Conservation (phyloP, 1,284 basidiomycete species). For the Veloboletus limbatus region DNA sequence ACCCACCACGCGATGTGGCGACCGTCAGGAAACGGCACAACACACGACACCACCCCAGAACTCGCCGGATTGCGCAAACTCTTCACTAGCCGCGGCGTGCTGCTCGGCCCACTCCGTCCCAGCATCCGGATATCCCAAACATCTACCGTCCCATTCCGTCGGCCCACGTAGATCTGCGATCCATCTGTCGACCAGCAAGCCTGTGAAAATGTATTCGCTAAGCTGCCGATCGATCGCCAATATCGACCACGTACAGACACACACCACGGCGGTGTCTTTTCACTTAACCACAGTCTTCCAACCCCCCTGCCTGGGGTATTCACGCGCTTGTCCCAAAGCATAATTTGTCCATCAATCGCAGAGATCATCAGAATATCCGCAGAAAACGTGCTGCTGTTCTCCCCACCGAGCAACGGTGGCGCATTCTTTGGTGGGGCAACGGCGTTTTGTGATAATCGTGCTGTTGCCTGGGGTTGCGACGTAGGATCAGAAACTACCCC, state of each 20-base stretch:
- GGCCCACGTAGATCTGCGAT: constrained; percentile 85
- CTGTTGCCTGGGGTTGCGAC: constrained; percentile 26
- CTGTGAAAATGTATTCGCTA: constrained; percentile 41
- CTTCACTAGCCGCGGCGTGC: constrained; percentile 72
- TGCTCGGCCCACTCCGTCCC: constrained; percentile 55
- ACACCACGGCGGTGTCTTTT: constrained; percentile 95
- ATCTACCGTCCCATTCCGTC: constrained; percentile 89
- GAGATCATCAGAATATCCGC: constrained; percentile 86
- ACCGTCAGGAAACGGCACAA: constrained; percentile 88
- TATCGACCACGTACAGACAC: constrained; percentile 61
- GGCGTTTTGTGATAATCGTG: constrained; percentile 27
- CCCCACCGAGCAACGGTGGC: constrained; percentile 64
- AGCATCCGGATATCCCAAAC: constrained; percentile 89
- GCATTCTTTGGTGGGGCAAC: constrained; percentile 64
- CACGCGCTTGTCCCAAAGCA: constrained; percentile 86
- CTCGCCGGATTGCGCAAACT: constrained; percentile 84
- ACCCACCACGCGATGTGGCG: constrained; percentile 85
- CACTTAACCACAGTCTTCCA: constrained; percentile 81
- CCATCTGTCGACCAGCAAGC: constrained; percentile 95
- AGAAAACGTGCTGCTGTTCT: constrained; percentile 66
- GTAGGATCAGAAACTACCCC: constrained; percentile 30
- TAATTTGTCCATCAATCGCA: constrained; percentile 89
- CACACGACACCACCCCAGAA: constrained; percentile 89
- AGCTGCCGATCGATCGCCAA: constrained; percentile 3
- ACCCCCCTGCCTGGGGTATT: constrained; percentile 65